Evolutionary conservation across 164 flowering plant species (phyloP), one percentile per base, ranked within the genome.

Genomic region (Liriodendron chinense): DNA sequence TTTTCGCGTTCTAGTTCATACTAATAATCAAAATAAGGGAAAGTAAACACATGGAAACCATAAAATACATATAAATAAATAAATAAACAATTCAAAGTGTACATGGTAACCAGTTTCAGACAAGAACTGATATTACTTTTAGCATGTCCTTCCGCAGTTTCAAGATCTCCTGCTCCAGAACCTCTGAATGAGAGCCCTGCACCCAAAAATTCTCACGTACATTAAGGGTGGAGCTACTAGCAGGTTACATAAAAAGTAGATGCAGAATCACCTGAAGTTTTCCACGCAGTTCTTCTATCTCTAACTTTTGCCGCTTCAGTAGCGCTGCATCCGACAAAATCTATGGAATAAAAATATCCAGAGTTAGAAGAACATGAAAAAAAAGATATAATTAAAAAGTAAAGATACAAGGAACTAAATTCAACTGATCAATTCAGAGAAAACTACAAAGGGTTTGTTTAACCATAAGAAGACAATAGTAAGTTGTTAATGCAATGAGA

Each of bases 271-370:
- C 98, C 97, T 94, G 89, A 80, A 96, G 96, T 82, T 92, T 92
- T 70, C 76, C 75, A 26, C 91, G 92, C 24, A 96, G 84, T 69
- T 92, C 97, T 81, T 96, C 99, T 77, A 96, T 96, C 86, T 96
- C 99, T 79, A 89, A 79, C 81, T 89, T 92, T 81, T 94, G 98
- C 69, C 98, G 85, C 88, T 91, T 96, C 77, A 96, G 72, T 77
- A 96, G 83, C 69, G 99, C 98, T 21, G 94, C 97, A 85, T 96
- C 99, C 57, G 96, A 89, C 81, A 96, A 81, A 75, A 96, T 91
- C 99, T 96, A 78, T 23, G 53, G 74, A 66, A 66, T n/a, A 74
- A 65, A 74, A 47, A 34, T 26, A 66, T 68, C 53, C 68, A 80
- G 25, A 1, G 68, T 80, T 20, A 78, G 83, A 25, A 65, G 8